Conservation (phyloP, 371 early-diverging fungal genomes). For the Apophysomyces variabilis region DNA sequence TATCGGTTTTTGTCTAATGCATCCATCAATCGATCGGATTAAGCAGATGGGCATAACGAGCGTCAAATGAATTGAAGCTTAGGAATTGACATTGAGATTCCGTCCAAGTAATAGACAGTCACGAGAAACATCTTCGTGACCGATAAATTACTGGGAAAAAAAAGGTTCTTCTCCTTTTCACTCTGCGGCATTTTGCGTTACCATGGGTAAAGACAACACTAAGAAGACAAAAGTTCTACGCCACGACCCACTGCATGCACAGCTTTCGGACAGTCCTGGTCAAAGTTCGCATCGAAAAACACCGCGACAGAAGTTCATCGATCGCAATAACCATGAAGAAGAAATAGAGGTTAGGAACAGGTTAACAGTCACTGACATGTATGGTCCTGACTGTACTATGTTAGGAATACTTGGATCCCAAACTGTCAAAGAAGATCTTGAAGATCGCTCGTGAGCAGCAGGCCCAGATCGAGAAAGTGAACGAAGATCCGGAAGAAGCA, state of each 20-base stretch:
- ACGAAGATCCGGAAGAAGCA: conserved; percentile 36
- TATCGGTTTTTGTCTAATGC: too few species aligned
- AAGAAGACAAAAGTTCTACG: conserved; percentile 44
- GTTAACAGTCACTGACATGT: neutral
- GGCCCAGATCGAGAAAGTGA: conserved; percentile 73
- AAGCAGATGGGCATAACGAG: too few species aligned
- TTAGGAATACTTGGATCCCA: conserved; percentile 84
- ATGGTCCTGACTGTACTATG: neutral
- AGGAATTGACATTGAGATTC: too few species aligned
- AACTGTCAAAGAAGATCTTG: conserved; percentile 88
- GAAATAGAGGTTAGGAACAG: conserved; percentile 35
- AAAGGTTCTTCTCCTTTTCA: neutral
- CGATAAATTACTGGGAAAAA: neutral
- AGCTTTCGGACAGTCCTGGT: conserved; percentile 66
- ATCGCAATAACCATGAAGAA: conserved; percentile 61
- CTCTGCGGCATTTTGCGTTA: conserved; percentile 3
- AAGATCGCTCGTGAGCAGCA: conserved; percentile 90
- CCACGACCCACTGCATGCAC: conserved; percentile 82
- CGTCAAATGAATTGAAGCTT: too few species aligned
- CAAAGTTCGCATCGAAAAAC: conserved; percentile 42
- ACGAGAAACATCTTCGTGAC: neutral
- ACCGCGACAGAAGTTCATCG: conserved; percentile 67
- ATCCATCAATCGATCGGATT: too few species aligned
- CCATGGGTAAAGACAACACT: conserved; percentile 46
- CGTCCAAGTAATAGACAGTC: too few species aligned